Conservation (phyloP, 2,329 filamentous ascomycete species). For the Fusarium oxysporum region DNA sequence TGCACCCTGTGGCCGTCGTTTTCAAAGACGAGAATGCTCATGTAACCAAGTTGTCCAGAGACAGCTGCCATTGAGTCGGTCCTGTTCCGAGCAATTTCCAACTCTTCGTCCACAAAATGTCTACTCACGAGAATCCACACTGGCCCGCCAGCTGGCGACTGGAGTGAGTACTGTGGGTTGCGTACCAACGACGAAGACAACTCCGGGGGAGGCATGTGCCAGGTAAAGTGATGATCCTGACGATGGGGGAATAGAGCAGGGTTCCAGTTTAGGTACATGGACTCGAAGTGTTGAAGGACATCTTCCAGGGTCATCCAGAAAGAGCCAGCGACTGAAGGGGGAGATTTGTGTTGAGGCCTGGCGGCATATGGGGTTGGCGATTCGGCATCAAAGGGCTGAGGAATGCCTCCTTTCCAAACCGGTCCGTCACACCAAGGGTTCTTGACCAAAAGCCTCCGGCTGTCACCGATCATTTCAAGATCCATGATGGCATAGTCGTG, state of each 20-base stretch:
- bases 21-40: conserved; percentile 86
- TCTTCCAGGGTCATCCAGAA: conserved; percentile 95
- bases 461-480: conserved; percentile 71
- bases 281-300: conserved; percentile 91
- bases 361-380: background rate
- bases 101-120: conserved; percentile 81
- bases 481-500: conserved; percentile 95
- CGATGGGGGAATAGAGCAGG: conserved; percentile 82
- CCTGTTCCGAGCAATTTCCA: conserved; percentile 64
- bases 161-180: conserved; percentile 79
- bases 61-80: conserved; percentile 56
- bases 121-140: conserved; percentile 89
- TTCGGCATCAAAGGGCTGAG: background rate
- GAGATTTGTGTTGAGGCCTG: conserved; percentile 11
- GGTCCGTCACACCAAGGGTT: conserved; percentile 94
- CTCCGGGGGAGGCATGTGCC: conserved; percentile 70
- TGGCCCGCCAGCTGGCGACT: conserved; percentile 66
- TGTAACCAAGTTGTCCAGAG: conserved; percentile 77
- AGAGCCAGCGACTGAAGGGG: conserved; percentile 67
- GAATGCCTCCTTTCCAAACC: conserved; percentile 68
- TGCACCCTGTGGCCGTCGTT: conserved; percentile 78
- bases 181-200: conserved; percentile 68
- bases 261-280: conserved; percentile 98
- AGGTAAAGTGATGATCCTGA: conserved; percentile 90
- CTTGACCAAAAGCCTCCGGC: conserved; percentile 83